Conservation (phyloP, 805 yeast species). For the Kodamaea hsintzibuensis region DNA sequence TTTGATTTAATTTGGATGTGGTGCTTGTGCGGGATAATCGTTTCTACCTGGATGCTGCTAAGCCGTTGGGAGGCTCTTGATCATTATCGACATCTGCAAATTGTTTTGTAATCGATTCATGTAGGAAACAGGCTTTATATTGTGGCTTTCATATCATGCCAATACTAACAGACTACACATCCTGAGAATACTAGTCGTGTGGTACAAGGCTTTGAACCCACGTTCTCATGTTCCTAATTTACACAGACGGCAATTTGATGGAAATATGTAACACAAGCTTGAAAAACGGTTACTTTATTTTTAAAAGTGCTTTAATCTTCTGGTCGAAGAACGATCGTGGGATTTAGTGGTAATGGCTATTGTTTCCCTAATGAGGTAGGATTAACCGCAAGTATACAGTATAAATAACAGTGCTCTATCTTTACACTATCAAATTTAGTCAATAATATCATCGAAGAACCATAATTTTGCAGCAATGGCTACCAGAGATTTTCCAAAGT, state of each 20-base stretch:
- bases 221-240: not conserved
- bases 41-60: too few species aligned
- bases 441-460: not conserved
- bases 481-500: conserved; percentile 53
- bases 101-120: too few species aligned
- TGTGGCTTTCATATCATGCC: not conserved
- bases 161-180: too few species aligned
- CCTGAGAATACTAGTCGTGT: not conserved
- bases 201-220: not conserved
- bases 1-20: too few species aligned
- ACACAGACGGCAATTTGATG: not conserved
- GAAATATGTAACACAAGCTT: not conserved
- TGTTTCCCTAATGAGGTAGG: not conserved
- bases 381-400: not conserved
- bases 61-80: too few species aligned
- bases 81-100: too few species aligned
- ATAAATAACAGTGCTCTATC: not conserved
- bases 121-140: not conserved
- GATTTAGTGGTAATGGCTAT: not conserved
- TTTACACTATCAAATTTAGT: not conserved
- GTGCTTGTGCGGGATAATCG: too few species aligned
- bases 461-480: conserved; percentile 12
- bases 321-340: not conserved
- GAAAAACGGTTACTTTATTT: not conserved
- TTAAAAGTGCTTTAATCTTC: not conserved